Evolutionary conservation across 768 basidiomycete genomes (phyloP).

Genomic region (Mycena galopus): DNA sequence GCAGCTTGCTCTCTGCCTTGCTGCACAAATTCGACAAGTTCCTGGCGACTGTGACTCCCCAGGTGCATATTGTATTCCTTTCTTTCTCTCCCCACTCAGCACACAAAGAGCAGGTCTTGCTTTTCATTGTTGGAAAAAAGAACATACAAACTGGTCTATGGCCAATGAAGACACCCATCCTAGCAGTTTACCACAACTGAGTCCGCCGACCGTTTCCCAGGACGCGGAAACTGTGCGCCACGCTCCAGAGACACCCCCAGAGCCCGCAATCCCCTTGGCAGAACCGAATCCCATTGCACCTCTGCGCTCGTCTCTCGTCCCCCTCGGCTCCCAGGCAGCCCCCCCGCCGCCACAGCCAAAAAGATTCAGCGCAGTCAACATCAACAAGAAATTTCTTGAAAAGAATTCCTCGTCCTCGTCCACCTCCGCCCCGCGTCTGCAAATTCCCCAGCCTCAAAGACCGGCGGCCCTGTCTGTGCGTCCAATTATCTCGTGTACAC

Average conservation of each 20-base stretch:
- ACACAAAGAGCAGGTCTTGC: constrained; percentile 1
- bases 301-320: constrained; percentile 60
- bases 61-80: background rate
- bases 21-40: background rate
- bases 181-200: constrained; percentile 60
- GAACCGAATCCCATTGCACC: constrained; percentile 37
- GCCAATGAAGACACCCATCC: constrained; percentile 70
- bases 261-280: constrained; percentile 2
- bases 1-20: constrained; percentile 16
- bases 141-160: constrained; percentile 67
- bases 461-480: constrained; percentile 68
- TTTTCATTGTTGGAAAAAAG: background rate
- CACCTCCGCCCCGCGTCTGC: constrained; percentile 60
- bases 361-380: constrained; percentile 90
- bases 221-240: background rate
- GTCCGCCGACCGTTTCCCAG: constrained; percentile 38
- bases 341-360: constrained; percentile 71
- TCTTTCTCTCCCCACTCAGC: constrained; percentile 4
- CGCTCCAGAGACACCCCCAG: constrained; percentile 7
- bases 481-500: constrained; percentile 30
- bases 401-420: constrained; percentile 78
- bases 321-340: constrained; percentile 56
- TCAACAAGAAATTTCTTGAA: constrained; percentile 97
- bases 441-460: constrained; percentile 59
- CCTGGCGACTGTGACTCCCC: background rate